These are phyloP conservation scores for Metschnikowia rubicola DNA, from an alignment of 805 yeast species.

Conservation along the genomic window DNA sequence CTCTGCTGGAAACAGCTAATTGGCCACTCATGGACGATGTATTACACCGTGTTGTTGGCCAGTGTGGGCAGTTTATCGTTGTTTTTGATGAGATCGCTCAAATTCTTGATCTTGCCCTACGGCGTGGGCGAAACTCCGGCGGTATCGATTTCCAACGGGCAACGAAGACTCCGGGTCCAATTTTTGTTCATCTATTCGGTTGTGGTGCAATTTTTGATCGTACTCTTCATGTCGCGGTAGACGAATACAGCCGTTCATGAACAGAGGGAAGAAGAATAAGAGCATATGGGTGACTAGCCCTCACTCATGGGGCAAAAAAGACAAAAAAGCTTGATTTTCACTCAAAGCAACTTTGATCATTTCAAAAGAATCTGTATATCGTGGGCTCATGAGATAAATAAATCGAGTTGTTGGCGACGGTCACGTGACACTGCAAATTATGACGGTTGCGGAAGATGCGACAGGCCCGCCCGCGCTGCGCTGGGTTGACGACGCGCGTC, in stretches of 20 bases:
- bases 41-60: slow-evolving; percentile 34
- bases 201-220: slow-evolving; percentile 68
- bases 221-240: slow-evolving; percentile 58
- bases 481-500: background rate
- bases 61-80: slow-evolving; percentile 47
- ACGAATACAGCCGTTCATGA: background rate
- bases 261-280: background rate
- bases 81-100: slow-evolving; percentile 66
- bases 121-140: slow-evolving; percentile 39
- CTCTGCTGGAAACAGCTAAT: slow-evolving; percentile 50
- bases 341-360: too few relatives aligned
- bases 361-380: too few relatives aligned
- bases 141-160: slow-evolving; percentile 61
- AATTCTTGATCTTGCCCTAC: slow-evolving; percentile 62
- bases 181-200: slow-evolving; percentile 83
- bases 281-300: background rate
- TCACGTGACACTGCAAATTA: background rate
- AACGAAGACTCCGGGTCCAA: slow-evolving; percentile 78
- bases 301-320: background rate
- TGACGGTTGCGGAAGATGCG: background rate
- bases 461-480: background rate
- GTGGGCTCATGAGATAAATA: background rate
- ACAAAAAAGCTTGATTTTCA: too few relatives aligned
- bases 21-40: slow-evolving; percentile 29
- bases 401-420: background rate